phyloP scores from a whole-genome alignment of 352 stramenopile species.

The Phytophthora europaea region DNA sequence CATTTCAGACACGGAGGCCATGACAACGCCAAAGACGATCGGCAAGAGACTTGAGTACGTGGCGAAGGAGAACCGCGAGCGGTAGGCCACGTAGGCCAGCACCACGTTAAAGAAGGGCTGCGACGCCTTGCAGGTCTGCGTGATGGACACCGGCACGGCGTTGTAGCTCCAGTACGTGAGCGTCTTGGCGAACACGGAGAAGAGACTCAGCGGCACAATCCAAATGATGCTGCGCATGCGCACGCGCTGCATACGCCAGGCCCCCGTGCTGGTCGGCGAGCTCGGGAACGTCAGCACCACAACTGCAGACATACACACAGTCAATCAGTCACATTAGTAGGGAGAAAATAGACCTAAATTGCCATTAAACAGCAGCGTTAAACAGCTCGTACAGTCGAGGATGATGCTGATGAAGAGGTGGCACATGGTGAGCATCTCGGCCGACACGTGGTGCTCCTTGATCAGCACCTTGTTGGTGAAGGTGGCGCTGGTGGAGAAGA shows the following conservation, averaged over 20 bases:
- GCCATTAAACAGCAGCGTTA: no score
- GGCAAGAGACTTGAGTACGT: conserved; percentile 86
- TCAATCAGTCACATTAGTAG: not conserved
- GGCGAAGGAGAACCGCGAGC: conserved; percentile 72
- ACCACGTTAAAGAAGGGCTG: conserved; percentile 91
- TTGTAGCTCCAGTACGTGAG: conserved; percentile 93
- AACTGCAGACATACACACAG: conserved; percentile 42
- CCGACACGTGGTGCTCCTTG: conserved; percentile 88
- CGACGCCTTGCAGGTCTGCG: conserved; percentile 89
- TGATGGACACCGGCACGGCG: conserved; percentile 84
- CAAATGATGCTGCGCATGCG: conserved; percentile 72
- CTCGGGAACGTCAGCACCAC: conserved; percentile 80
- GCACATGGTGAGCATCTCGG: conserved; percentile 88
- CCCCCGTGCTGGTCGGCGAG: conserved; percentile 43
- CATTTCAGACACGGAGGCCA: conserved; percentile 90
- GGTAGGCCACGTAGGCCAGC: conserved; percentile 78
- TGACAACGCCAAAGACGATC: conserved; percentile 84
- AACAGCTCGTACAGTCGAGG: conserved; percentile 65
- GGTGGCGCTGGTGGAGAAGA: conserved; percentile 82
- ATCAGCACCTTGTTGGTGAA: conserved; percentile 91
- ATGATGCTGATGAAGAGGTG: conserved; percentile 86
- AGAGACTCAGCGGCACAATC: conserved; percentile 85
- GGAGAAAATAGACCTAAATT: not conserved
- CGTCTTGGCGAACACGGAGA: conserved; percentile 83
- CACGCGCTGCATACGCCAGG: conserved; percentile 76